Percentiles rank a stretch among this genome's conserved stretches.
These are phyloP conservation scores for Candida sakaeoensis DNA, from an alignment of 805 yeast species.

Conservation along the genomic window DNA sequence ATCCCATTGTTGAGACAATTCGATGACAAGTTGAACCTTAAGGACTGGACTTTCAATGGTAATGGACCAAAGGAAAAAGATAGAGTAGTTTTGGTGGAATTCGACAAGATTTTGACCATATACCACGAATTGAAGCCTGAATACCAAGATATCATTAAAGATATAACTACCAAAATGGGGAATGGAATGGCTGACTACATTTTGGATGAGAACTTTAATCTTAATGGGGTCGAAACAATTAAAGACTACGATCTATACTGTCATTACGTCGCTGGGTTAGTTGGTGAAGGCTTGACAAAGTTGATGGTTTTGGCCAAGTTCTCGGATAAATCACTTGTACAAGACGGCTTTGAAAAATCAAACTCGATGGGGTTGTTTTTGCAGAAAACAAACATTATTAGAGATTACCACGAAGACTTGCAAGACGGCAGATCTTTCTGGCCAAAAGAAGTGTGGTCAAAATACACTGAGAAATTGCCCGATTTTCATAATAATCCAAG, in stretches of 20 bases:
- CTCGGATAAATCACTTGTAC: conserved; percentile 48
- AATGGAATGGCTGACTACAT: conserved; percentile 97
- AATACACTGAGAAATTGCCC: conserved; percentile 62
- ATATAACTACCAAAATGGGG: conserved; percentile 85
- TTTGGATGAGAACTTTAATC: conserved; percentile 69
- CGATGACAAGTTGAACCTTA: conserved; percentile 54
- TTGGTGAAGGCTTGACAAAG: conserved; percentile 92
- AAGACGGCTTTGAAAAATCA: conserved; percentile 53
- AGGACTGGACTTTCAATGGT: conserved; percentile 81
- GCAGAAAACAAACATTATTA: conserved; percentile 93
- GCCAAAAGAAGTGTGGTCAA: conserved; percentile 92
- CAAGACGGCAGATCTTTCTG: conserved; percentile 91
- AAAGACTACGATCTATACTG: conserved; percentile 88
- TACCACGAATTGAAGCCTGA: conserved; percentile 68
- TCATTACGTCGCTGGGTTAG: conserved; percentile 96
- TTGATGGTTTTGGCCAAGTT: conserved; percentile 74
- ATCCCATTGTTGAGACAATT: conserved; percentile 71
- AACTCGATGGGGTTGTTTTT: conserved; percentile 92
- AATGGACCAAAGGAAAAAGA: conserved; percentile 77
- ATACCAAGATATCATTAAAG: conserved; percentile 75
- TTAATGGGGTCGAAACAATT: conserved; percentile 72
- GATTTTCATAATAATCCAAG: conserved; percentile 47
- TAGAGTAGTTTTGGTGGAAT: conserved; percentile 74
- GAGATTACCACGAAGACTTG: conserved; percentile 91
- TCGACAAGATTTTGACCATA: conserved; percentile 64